Percentiles rank a stretch among this genome's conserved stretches.
These are phyloP conservation scores for Acacia melanoxylon DNA, from an alignment of 306 rosid species.

Conservation along the genomic window DNA sequence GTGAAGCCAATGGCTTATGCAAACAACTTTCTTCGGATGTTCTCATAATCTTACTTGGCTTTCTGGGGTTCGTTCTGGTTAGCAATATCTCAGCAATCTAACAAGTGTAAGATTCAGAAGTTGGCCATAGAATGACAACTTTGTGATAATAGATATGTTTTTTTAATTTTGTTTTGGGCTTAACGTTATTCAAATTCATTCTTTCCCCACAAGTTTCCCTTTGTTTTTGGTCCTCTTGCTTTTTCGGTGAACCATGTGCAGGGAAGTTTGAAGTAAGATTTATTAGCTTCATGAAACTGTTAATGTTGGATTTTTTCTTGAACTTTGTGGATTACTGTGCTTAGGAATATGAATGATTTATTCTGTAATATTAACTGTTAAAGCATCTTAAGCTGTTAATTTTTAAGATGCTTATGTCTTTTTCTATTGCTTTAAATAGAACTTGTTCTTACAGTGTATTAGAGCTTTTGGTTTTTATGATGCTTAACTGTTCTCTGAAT, in stretches of 20 bases:
- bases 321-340: conserved; percentile 17
- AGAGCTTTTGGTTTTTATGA: neutral
- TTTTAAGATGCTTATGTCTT: neutral
- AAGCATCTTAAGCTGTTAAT: neutral
- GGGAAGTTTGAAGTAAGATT: conserved; percentile 28
- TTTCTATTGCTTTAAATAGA: neutral
- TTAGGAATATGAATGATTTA: neutral
- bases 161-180: conserved; percentile 1
- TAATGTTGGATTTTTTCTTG: conserved; percentile 29
- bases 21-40: conserved; percentile 86
- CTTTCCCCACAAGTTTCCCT: conserved; percentile 23
- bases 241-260: conserved; percentile 29
- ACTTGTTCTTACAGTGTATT: neutral
- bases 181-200: conserved; percentile 38
- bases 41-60: conserved; percentile 44
- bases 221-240: conserved; percentile 14
- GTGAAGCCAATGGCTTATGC: conserved; percentile 99
- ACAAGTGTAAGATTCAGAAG: conserved; percentile 32
- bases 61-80: conserved; percentile 28
- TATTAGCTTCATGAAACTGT: conserved; percentile 25
- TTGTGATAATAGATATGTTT: conserved; percentile 27
- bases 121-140: conserved; percentile 31
- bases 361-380: neutral
- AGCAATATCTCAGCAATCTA: conserved; percentile 29
- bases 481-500: neutral